These are phyloP conservation scores for Erodium trifolium DNA, from an alignment of 441 rosid genomes.

Conservation along the genomic window DNA sequence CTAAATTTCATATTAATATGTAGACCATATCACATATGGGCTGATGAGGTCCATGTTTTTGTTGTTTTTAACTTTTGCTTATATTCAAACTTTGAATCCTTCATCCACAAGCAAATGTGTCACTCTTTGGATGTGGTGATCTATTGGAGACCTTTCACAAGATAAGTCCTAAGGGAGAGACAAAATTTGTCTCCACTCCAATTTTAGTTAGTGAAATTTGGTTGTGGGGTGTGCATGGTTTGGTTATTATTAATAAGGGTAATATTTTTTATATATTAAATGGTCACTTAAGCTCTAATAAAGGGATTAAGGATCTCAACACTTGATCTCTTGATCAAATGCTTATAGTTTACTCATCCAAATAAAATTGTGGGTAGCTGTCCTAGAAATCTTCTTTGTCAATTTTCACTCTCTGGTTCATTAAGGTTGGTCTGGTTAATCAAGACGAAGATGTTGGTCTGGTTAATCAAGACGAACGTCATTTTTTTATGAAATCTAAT, in stretches of 20 bases:
- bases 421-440: too few species aligned
- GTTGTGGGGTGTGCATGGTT: neutral
- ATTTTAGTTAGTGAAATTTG: neutral
- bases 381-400: too few species aligned
- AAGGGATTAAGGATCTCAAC: too few species aligned
- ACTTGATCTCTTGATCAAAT: too few species aligned
- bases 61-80: conserved; percentile 3
- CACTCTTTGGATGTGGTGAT: neutral
- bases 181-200: neutral
- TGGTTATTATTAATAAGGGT: neutral
- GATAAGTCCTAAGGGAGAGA: neutral
- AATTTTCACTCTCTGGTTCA: too few species aligned
- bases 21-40: neutral
- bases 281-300: too few species aligned
- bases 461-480: neutral
- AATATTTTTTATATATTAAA: too few species aligned
- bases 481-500: too few species aligned
- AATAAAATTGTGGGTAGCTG: too few species aligned
- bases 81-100: neutral
- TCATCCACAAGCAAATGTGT: neutral
- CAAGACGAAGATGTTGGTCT: neutral
- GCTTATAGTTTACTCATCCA: too few species aligned
- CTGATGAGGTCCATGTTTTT: neutral
- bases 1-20: neutral
- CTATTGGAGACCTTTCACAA: neutral